Evolutionary conservation across 192 early-diverging fungal genomes (phyloP), one percentile per base, ranked within the genome.

Genomic region (Linnemannia exigua): DNA sequence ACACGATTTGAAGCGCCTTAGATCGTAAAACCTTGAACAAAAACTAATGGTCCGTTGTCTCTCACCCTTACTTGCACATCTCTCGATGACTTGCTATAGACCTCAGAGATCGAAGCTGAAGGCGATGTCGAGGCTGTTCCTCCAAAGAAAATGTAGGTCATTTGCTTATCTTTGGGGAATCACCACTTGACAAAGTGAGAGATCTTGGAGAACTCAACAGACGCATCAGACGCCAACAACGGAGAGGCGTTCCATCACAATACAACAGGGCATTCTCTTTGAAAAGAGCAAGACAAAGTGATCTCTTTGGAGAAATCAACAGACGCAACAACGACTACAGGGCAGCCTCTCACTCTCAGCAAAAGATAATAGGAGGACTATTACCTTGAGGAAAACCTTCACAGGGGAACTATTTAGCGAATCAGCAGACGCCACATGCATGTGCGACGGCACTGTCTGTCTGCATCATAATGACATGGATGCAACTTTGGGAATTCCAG

Each of bases 121-220:
- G 52, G 63, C 58, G 79, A 85, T 67, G 66, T n/a, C 25, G 84
- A 86, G 44, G 74, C 68, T 38, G 74, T 77, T 31, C 84, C 84
- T 14, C 84, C 84, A 63, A 86, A 86, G 71, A 86, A 86, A 69
- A 86, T 86, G 84, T 71, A 80, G 58, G 76, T 74, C 37, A n/a
- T 33, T 37, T 28, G 19, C 47, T 47, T 51, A 15, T 48, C 41
- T 6, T 6, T 44, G 41, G 41, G 22, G 25, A 41, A 68, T 63
- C 15, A 22, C 12, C 35, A 31, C 20, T 16, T 17, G 35, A 67
- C 48, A 6, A 16, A 5, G n/a, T n/a, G n/a, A n/a, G 3, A 51
- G 35, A 63, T 44, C 41, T 44, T 44, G 41, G 41, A 44, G 9
- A 3, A 44, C 3, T 44, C 41, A 44, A 9, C 41, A 44, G 41